Base-by-base conservation (phyloP, 805 yeast species). In the Saccharomycopsis microspora region DNA sequence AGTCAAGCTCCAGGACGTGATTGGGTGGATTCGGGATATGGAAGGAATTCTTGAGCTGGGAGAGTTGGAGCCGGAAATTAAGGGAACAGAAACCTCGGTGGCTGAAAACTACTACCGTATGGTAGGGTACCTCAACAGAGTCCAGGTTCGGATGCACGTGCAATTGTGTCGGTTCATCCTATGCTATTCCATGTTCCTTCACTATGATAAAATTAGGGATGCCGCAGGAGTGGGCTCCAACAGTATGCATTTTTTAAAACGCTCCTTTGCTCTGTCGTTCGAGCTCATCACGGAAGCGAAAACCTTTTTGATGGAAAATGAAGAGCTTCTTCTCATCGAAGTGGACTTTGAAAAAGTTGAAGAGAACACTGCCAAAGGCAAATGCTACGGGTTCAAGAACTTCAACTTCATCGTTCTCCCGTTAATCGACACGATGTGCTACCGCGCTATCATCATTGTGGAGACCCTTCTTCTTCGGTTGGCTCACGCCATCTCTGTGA, bases 341-440 rank as follows among this genome's bases (percentile, higher is more conserved):
- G 10, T 8, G 19, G 46, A 40, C 19, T 48, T 27, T 40, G 19
- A 41, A 41, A 41, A 48, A 9, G 27, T 35, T 29, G 48, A 41
- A 19, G 44, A 40, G 35, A 41, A 41, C 30, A 35, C 32, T 35
- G 9, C 5, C 4, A 34, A 41, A 27, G 51, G 51, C 9, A 9
- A 29, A 8, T 39, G 41, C 8, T 44, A 45, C 32, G 39, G 45
- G 7, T 49, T 49, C 44, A 43, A 49, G 34, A 47, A 43, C 11
- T 49, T 49, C 32, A 49, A 49, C 42, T 46, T 47, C 31, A 33
- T 47, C 30, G 43, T 49, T 7, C 37, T 49, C 11, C 53, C 53
- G 32, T 37, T 40, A 5, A 43, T 49, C 37, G 50, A 49, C 32
- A 49, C 50, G 3, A 37, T 47, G 32, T 49, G 44, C 32, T 49